phyloP scores from a whole-genome alignment of 2,329 filamentous ascomycete species.

The Xylaria sp. region DNA sequence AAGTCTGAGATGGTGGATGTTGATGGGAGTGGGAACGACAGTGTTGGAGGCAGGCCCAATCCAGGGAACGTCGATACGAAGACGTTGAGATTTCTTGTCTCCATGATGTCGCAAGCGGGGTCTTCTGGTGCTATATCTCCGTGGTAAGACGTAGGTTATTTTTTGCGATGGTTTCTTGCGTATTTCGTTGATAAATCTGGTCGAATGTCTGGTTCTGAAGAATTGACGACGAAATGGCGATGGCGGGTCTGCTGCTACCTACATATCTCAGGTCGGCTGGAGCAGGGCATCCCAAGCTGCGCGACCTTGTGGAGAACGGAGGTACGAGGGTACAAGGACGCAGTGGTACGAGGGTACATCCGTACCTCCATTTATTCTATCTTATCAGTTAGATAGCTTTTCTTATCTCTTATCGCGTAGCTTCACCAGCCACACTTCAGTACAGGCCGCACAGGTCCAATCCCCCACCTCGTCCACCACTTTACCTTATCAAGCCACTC shows the following conservation, averaged over 20 bases:
- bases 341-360: background rate
- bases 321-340: background rate
- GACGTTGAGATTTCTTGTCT: constrained; percentile 74
- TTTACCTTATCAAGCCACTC: constrained; percentile 43
- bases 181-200: background rate
- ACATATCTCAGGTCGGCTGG: constrained; percentile 3
- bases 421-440: constrained; percentile 39
- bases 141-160: background rate
- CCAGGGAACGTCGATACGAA: constrained; percentile 87
- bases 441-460: constrained; percentile 14
- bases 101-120: constrained; percentile 58
- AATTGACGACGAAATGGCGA: constrained; percentile 7
- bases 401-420: constrained; percentile 24
- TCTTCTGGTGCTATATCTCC: background rate
- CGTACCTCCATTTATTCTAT: background rate
- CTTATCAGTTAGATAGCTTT: background rate
- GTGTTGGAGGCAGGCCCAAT: constrained; percentile 82
- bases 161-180: constrained; percentile 49
- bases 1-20: constrained; percentile 75
- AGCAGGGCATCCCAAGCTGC: background rate
- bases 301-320: background rate
- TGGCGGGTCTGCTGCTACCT: constrained; percentile 5
- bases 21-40: constrained; percentile 77
- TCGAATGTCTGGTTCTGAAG: background rate
- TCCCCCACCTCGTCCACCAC: constrained; percentile 39